Evolutionary conservation across 768 basidiomycete genomes (phyloP), one percentile per base, ranked within the genome.

Genomic region (Suillus spraguei): DNA sequence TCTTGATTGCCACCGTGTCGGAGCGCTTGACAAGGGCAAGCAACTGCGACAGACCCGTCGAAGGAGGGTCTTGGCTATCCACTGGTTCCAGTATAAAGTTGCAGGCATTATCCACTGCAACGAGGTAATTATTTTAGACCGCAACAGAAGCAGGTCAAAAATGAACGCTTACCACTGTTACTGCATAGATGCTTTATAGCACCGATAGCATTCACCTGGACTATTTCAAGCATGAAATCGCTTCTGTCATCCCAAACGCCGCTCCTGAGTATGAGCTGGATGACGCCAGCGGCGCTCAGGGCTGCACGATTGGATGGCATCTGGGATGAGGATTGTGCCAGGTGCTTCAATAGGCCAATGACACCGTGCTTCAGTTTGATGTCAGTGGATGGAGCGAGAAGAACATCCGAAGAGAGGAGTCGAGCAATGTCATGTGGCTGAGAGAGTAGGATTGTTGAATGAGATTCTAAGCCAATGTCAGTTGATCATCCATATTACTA

Each of bases 361-460:
- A 92, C 85, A 17, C 92, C 94, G 69, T 98, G 95, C 73, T 96
- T 94, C 65, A 96, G 80, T 73, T 95, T 92, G 72, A 93, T 81
- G 70, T 94, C 90, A 10, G 83, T 81, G 44, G 76, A 72, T 17
- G 81, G 78, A 13, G 81, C 81, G 46, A 93, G 81, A n/a, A 88
- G 75, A 61, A 78, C 76, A 20, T 74, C 74, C 6, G 89, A 89
- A 9, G 83, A 79, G 53, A 93, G 76, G 16, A 90, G 70, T 9
- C 83, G 79, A 17, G 87, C 87, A 16, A 97, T 79, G 44, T 85
- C 83, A 60, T 87, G 83, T 5, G 88, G 90, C 3, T 91, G 76
- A 6, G 86, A 85, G 49, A 90, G 77, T 20, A 97, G 81, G 9
- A 87, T 79, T 7, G 76, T 78, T 6, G 89, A 85, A 68, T 84